Conservation (phyloP, 2,329 filamentous ascomycete genomes). For the Colletotrichum viniferum region DNA sequence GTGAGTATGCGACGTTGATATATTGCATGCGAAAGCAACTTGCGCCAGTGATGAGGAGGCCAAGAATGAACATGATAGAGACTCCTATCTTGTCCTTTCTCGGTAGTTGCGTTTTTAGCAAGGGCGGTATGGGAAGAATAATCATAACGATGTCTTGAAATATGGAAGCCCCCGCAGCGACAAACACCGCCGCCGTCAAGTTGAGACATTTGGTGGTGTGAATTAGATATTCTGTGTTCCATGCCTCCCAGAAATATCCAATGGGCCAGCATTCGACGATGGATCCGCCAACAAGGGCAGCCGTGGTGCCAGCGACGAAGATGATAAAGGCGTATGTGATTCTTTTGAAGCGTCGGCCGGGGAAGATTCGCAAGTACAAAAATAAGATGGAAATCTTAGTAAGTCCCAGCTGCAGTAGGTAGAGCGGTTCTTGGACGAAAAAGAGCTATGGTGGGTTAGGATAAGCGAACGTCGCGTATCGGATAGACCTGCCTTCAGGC, state of each 20-base stretch:
- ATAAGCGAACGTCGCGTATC: background rate
- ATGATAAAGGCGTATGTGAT: background rate
- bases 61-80: background rate
- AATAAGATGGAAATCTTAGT: background rate
- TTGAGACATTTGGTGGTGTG: background rate
- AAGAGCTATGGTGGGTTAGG: background rate
- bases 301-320: background rate
- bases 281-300: background rate
- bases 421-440: background rate
- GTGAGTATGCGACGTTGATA: background rate
- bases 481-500: background rate
- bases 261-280: background rate
- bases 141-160: slow-evolving; percentile 1
- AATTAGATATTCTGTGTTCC: background rate
- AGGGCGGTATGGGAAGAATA: background rate
- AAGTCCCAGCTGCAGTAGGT: background rate
- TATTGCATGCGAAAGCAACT: background rate
- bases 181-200: background rate
- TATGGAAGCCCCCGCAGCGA: background rate
- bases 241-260: background rate
- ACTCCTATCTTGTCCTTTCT: background rate
- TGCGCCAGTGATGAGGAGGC: background rate
- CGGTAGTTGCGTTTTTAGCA: background rate
- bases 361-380: slow-evolving; percentile 1
- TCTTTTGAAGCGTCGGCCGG: background rate